Percentiles rank a stretch among this genome's conserved stretches.
phyloP scores from a whole-genome alignment of 768 basidiomycete species.

The Lactarius indigo region DNA sequence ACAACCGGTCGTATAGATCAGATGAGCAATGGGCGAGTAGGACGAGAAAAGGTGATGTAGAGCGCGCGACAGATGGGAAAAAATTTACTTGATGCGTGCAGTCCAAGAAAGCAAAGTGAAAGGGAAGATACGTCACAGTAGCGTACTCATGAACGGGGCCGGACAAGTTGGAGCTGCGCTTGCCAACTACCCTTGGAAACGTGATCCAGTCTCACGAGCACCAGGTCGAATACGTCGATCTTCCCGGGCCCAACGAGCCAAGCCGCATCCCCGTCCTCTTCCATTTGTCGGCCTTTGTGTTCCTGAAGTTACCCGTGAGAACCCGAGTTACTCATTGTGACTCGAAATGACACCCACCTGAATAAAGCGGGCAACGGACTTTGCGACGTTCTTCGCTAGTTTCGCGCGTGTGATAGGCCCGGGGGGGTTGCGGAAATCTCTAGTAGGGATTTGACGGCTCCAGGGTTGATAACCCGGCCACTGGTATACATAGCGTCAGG shows the following conservation, averaged over 20 bases:
- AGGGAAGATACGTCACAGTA: background rate
- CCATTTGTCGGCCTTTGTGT: conserved; percentile 47
- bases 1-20: background rate
- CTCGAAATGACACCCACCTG: conserved; percentile 37
- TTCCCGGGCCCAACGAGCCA: conserved; percentile 60
- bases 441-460: conserved; percentile 80
- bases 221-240: conserved; percentile 62
- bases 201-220: conserved; percentile 77
- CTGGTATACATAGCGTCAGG: conserved; percentile 35
- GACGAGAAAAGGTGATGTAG: background rate
- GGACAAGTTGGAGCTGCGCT: conserved; percentile 59
- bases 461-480: conserved; percentile 79
- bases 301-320: conserved; percentile 37
- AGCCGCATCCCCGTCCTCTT: conserved; percentile 56
- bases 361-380: conserved; percentile 69
- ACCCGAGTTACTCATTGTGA: background rate
- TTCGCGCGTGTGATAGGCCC: conserved; percentile 74
- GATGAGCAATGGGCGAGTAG: background rate
- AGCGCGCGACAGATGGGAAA: background rate
- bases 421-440: conserved; percentile 75
- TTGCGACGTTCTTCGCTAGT: conserved; percentile 76
- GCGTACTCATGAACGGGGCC: conserved; percentile 10
- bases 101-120: background rate
- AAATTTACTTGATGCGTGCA: background rate
- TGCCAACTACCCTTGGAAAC: conserved; percentile 84